A percentile compares a stretch with the other conserved stretches of the same genome.
Conservation (phyloP, 2,329 filamentous ascomycete species). For the Fusarium austroafricanum region DNA sequence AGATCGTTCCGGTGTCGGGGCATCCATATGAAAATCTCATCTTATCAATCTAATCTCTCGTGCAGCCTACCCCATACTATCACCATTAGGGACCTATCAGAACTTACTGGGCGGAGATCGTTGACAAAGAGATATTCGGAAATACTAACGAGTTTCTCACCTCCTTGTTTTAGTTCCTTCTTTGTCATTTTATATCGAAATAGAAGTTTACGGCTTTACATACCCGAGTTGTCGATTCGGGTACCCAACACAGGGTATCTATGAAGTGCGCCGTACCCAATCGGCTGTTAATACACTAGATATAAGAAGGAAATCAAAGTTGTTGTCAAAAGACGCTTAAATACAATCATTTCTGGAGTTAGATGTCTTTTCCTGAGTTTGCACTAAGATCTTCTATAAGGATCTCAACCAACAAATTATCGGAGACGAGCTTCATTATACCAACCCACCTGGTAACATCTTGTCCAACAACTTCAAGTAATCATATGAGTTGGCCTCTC, state of each 20-base stretch:
- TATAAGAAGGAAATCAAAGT: too few species aligned
- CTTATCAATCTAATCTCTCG: conserved; percentile 42
- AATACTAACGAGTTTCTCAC: not conserved
- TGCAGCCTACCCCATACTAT: conserved; percentile 28
- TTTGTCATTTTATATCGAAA: not conserved
- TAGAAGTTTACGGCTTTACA: not conserved
- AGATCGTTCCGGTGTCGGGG: conserved; percentile 34
- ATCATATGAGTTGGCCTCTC: accelerated
- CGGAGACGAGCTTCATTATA: not conserved
- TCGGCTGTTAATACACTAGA: too few species aligned
- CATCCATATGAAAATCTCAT: conserved; percentile 35
- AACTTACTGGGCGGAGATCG: not conserved
- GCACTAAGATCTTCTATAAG: not conserved
- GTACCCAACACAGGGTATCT: not conserved
- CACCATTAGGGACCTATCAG: conserved; percentile 14
- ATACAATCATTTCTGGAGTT: not conserved
- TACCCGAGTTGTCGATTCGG: not conserved
- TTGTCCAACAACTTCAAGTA: not conserved
- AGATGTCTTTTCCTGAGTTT: not conserved
- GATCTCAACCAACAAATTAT: not conserved
- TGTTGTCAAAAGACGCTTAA: not conserved
- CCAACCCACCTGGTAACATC: not conserved
- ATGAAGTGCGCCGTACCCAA: too few species aligned
- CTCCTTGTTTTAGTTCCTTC: not conserved
- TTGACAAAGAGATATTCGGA: conserved; percentile 3